Base-by-base conservation (phyloP, 345 rosid genomes). In the Citrus hindsii region DNA sequence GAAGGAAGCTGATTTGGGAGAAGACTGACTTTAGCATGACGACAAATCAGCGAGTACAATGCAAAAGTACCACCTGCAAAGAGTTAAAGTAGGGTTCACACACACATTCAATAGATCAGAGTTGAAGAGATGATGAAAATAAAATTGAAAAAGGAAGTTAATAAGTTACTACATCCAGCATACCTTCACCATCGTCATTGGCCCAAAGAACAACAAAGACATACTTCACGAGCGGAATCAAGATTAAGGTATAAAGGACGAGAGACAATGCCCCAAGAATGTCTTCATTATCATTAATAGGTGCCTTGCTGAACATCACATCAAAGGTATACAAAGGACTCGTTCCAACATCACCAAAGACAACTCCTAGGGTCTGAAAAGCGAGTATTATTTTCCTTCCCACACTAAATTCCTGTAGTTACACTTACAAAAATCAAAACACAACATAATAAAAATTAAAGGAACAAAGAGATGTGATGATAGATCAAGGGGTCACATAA, bases 171-270 rank as follows among this genome's bases (percentile, higher is more conserved):
- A 81, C 37, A 60, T 13, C 48, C 30, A 73, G 40, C 80, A 67
- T 84, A 96, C 98, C 99, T 96, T 96, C 99, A 68, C 99, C 99
- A 67, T 96, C 98, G 77, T 96, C 98, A 83, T 96, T 96, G 63
- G 97, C 99, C 97, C 98, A 94, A 48, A 96, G 95, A 79, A 94
- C 99, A 75, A 96, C 92, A 76, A 96, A 90, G 74, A 94, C 95
- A 90, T 96, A 96, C 83, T 96, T 96, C 60, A 97, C 82, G 35
- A 94, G 85, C 75, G 99, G 95, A 71, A 94, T 89, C 90, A 97
- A 87, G 81, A 97, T 89, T 81, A 96, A 87, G 48, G 97, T 93
- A 81, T 94, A 97, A 7, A 97, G 76, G 72, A 94, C 99, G 53
- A 97, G 85, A 40, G 99, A 93, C 72, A 97, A 88, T 72, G 98